phyloP scores from a whole-genome alignment of 2,329 filamentous ascomycete species.

The Neofusicoccum umdonicola region DNA sequence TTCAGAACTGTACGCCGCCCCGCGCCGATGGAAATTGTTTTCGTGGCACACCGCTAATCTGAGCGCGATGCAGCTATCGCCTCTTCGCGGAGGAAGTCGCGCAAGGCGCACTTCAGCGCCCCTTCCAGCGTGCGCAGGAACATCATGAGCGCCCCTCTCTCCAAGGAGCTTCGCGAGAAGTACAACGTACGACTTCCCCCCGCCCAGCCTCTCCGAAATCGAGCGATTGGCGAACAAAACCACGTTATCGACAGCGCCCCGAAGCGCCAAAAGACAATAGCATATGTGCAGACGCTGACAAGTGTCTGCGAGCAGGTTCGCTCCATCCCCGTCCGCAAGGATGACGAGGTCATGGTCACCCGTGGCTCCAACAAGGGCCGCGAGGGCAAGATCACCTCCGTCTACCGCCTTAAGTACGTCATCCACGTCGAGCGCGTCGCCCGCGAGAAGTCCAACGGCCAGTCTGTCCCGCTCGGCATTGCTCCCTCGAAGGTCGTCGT shows the following conservation, averaged over 20 bases:
- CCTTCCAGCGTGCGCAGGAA: slow-evolving; percentile 90
- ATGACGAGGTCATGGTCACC: slow-evolving; percentile 82
- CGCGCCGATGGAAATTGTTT: neutral
- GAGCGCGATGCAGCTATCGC: slow-evolving; percentile 42
- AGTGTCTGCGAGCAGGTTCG: slow-evolving; percentile 62
- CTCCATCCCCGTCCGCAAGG: slow-evolving; percentile 71
- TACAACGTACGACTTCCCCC: slow-evolving; percentile 72
- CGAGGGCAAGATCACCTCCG: slow-evolving; percentile 96
- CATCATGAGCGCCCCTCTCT: slow-evolving; percentile 74
- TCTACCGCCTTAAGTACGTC: slow-evolving; percentile 79
- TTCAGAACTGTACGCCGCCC: slow-evolving; percentile 56
- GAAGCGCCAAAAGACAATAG: neutral
- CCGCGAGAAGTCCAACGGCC: slow-evolving; percentile 96
- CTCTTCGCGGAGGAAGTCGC: slow-evolving; percentile 96
- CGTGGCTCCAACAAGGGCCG: slow-evolving; percentile 95
- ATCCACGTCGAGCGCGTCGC: slow-evolving; percentile 96
- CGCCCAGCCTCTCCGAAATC: neutral
- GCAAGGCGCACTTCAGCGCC: slow-evolving; percentile 96
- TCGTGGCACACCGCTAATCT: slow-evolving; percentile 12
- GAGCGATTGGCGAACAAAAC: neutral
- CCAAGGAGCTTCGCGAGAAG: slow-evolving; percentile 93
- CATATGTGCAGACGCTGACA: slow-evolving; percentile 13
- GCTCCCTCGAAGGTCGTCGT: slow-evolving; percentile 96
- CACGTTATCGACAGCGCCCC: neutral
- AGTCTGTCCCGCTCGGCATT: slow-evolving; percentile 91